Percentiles rank a stretch among this genome's conserved stretches.
phyloP scores from a whole-genome alignment of 257 asterid species.

The Scutellaria minor region DNA sequence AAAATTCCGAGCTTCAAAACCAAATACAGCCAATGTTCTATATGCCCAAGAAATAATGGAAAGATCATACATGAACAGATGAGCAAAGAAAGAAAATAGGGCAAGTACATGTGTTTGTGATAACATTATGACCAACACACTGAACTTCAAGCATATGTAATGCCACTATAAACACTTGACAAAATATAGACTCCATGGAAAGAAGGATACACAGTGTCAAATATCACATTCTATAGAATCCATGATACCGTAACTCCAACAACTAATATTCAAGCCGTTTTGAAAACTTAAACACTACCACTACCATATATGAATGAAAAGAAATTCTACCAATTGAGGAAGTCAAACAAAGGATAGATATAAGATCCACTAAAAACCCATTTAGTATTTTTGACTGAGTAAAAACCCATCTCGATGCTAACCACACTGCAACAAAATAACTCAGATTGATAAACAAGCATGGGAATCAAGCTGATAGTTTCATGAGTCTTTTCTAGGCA shows the following conservation, averaged over 20 bases:
- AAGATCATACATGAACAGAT: neutral
- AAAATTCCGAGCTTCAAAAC: constrained; percentile 31
- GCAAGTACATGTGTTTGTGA: neutral
- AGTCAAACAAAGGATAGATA: too few species aligned
- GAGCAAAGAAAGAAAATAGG: neutral
- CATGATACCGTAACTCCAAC: too few species aligned
- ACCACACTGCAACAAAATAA: neutral
- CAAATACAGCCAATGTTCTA: neutral
- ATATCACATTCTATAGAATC: too few species aligned
- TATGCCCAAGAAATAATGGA: neutral
- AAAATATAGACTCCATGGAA: too few species aligned
- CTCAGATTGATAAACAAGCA: neutral
- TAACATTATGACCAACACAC: neutral
- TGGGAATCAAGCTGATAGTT: constrained; percentile 1
- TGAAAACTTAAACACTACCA: too few species aligned
- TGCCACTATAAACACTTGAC: neutral
- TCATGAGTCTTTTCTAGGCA: neutral
- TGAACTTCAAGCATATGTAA: neutral
- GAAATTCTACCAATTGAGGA: too few species aligned
- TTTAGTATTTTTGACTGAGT: too few species aligned
- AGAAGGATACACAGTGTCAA: too few species aligned
- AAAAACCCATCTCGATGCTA: too few species aligned
- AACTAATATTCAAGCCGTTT: too few species aligned
- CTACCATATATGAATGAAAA: too few species aligned
- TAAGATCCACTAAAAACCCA: too few species aligned